A percentile compares a stretch with the other conserved stretches of the same genome.
Conservation (phyloP, 495 filamentous ascomycete genomes). For the Halenospora varia region DNA sequence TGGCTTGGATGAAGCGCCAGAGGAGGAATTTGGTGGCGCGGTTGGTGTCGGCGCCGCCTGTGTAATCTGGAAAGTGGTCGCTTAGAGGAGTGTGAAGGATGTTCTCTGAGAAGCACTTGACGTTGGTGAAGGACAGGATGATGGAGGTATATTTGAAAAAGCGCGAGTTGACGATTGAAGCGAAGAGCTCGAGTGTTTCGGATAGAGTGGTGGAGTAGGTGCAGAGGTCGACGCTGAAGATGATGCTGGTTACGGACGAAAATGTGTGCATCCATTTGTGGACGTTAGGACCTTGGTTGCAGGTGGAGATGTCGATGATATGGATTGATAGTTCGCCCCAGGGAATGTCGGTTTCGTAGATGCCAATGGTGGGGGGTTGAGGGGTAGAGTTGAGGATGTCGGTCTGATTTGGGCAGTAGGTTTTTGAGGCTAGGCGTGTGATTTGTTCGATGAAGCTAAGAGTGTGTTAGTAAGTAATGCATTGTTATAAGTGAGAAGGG, state of each 20-base stretch:
- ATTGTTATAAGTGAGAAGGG: background rate
- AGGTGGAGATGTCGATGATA: conserved; percentile 89
- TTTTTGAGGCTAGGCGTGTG: conserved; percentile 67
- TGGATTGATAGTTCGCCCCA: conserved; percentile 98
- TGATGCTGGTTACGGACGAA: too few relatives aligned
- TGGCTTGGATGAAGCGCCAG: conserved; percentile 98
- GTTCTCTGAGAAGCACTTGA: conserved; percentile 95
- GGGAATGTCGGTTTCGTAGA: conserved; percentile 91
- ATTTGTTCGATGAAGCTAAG: conserved; percentile 92
- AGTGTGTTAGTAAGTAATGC: conserved; percentile 15
- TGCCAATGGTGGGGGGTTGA: conserved; percentile 96
- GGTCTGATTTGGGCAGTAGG: conserved; percentile 84
- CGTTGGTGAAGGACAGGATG: conserved; percentile 97
- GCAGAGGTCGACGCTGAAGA: conserved; percentile 97
- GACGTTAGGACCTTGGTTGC: too few relatives aligned
- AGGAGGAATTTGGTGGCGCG: conserved; percentile 95
- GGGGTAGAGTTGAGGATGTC: conserved; percentile 90
- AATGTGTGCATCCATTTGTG: too few relatives aligned
- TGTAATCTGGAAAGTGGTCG: conserved; percentile 97
- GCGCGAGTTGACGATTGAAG: conserved; percentile 96
- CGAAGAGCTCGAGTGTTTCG: conserved; percentile 97
- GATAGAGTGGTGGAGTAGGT: conserved; percentile 76
- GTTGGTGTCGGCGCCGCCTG: conserved; percentile 94
- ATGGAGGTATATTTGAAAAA: conserved; percentile 99
- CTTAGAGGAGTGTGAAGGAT: conserved; percentile 81